Base-by-base conservation (phyloP, 2,329 filamentous ascomycete genomes). In the Xylaria sp. region DNA sequence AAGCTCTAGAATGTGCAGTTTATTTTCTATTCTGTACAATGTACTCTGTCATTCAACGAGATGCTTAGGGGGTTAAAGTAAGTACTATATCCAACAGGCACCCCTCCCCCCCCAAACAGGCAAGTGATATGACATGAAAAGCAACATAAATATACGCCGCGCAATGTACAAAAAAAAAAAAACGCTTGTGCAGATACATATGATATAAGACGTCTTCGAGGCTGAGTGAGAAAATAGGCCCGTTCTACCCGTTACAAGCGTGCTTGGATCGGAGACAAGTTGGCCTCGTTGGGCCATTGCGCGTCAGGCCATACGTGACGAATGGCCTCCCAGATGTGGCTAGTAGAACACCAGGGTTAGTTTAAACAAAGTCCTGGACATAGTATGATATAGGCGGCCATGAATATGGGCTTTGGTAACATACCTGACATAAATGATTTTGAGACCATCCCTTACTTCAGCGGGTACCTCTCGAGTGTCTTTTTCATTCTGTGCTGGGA, bases 301-400 rank as follows among this genome's bases (percentile, higher is more conserved):
- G 88, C 90, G 75, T 97, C 93, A 1, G 96, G 96, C 96, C 96
- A 99, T 72, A 99, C 91, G 71, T 92, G 85, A 68, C 91, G 90
- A 79, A 99, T 90, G 29, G 94, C 95, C 82, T 98, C 95, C 93
- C 94, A 98, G 70, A 98, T 95, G 80, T 97, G 92, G 71, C 93
- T 93, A 73, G 21, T 63, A 55, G 63, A 58, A 61, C 60, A 32
- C 55, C 64, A 29, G 47, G 54, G 71, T 75, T 68, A 75, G 72
- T 50, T 47, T 54, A 23, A 64, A 51, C n/a, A 29, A 58, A 62
- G 57, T 55, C 59, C 60, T 59, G 59, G 25, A 54, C 29, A 54
- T 27, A 63, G 70, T 60, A 42, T 66, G 54, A 55, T 47, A 29
- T 50, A 35, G 35, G 13, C 18, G 5, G 48, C 27, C 32, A 29